Evolutionary conservation across 108 stramenopile species (phyloP).

Genomic region (Pseudonitzschia delicatissima): DNA sequence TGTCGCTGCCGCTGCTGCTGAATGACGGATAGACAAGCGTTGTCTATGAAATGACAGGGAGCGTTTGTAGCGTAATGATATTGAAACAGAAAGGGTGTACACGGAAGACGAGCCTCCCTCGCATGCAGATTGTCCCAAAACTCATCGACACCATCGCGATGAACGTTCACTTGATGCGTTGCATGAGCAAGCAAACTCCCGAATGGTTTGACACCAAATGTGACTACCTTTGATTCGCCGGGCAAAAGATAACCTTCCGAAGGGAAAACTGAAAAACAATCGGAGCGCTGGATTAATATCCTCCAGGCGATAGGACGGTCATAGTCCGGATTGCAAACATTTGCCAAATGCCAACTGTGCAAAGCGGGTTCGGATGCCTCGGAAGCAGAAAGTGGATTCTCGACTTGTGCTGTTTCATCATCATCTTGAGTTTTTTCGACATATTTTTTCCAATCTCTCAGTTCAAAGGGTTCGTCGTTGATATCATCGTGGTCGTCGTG

Average conservation of each 20-base stretch:
- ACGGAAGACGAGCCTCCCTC: constrained; percentile 49
- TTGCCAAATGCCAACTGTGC: constrained; percentile 66
- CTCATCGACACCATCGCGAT: constrained; percentile 49
- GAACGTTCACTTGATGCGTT: constrained; percentile 51
- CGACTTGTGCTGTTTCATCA: not conserved
- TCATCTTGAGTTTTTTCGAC: constrained; percentile 7
- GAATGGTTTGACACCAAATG: constrained; percentile 50
- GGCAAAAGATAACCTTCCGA: constrained; percentile 59
- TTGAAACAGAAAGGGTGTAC: constrained; percentile 60
- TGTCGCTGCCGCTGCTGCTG: not conserved
- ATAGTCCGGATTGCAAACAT: constrained; percentile 62
- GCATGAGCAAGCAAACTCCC: constrained; percentile 46
- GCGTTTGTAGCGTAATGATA: constrained; percentile 53
- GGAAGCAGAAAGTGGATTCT: not conserved
- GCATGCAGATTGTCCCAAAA: constrained; percentile 41
- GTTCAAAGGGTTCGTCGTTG: constrained; percentile 14
- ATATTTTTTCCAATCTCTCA: constrained; percentile 26
- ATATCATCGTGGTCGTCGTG: constrained; percentile 12
- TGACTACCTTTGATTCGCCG: constrained; percentile 50
- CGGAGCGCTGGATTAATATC: constrained; percentile 53
- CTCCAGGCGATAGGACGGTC: constrained; percentile 49
- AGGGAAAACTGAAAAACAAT: constrained; percentile 67
- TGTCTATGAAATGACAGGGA: constrained; percentile 19
- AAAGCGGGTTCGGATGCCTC: constrained; percentile 36
- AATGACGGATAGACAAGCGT: not conserved